These are phyloP conservation scores for Gleditsia sinensis DNA, from an alignment of 306 rosid genomes.

Conservation along the genomic window DNA sequence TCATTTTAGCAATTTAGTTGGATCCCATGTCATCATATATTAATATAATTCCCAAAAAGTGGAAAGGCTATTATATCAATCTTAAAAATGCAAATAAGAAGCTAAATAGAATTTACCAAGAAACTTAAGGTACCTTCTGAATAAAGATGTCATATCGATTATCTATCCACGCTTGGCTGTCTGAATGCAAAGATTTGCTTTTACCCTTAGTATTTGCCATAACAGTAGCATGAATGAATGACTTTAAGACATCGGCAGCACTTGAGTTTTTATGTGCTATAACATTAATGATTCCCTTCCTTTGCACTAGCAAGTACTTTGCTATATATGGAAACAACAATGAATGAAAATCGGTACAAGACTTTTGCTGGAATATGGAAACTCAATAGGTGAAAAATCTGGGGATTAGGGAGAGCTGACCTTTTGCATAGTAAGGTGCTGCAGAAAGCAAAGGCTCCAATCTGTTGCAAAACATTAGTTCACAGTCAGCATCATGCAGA, in stretches of 20 bases:
- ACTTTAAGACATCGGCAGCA: constrained; percentile 60
- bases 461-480: constrained; percentile 37
- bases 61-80: neutral
- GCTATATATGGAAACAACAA: constrained; percentile 45
- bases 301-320: constrained; percentile 86
- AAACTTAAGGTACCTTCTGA: constrained; percentile 62
- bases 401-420: constrained; percentile 45
- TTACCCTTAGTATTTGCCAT: constrained; percentile 47
- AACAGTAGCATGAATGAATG: constrained; percentile 78
- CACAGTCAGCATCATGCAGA: constrained; percentile 31
- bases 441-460: constrained; percentile 64
- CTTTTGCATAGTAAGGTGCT: constrained; percentile 67
- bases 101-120: constrained; percentile 11
- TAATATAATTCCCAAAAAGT: too few relatives aligned
- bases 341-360: constrained; percentile 23
- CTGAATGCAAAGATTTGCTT: constrained; percentile 60
- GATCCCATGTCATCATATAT: constrained; percentile 1
- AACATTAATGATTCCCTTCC: constrained; percentile 57
- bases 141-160: constrained; percentile 59
- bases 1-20: constrained; percentile 13
- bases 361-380: constrained; percentile 29
- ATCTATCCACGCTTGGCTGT: constrained; percentile 85
- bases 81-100: constrained; percentile 10
- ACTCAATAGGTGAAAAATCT: neutral
- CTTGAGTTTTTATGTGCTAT: constrained; percentile 83